Percentiles rank a stretch among this genome's conserved stretches.
phyloP scores from a whole-genome alignment of 2,329 filamentous ascomycete species.

The Nemania serpens region DNA sequence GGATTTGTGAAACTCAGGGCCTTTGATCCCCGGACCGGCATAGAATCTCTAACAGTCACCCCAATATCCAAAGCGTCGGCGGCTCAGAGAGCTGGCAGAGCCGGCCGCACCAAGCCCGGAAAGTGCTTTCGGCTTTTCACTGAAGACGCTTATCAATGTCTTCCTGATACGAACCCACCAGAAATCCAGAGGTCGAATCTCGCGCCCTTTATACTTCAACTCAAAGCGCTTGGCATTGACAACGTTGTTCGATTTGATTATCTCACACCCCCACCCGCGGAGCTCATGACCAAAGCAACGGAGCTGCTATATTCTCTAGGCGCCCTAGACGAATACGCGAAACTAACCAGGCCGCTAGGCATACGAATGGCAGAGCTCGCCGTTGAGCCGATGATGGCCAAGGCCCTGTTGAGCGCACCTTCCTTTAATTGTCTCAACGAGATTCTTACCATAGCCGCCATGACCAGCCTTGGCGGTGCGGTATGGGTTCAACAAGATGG shows the following conservation, averaged over 20 bases:
- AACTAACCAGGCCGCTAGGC: slow-evolving; percentile 87
- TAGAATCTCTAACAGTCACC: slow-evolving; percentile 83
- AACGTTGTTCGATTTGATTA: slow-evolving; percentile 93
- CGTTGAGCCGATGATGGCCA: slow-evolving; percentile 94
- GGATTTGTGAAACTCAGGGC: slow-evolving; percentile 90
- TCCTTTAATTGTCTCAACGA: slow-evolving; percentile 81
- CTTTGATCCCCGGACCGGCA: slow-evolving; percentile 82
- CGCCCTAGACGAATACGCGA: slow-evolving; percentile 86
- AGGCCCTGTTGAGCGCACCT: slow-evolving; percentile 76
- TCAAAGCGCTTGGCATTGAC: slow-evolving; percentile 94
- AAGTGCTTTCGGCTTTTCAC: slow-evolving; percentile 96
- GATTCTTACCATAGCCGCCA: slow-evolving; percentile 89
- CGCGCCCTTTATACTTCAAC: slow-evolving; percentile 83
- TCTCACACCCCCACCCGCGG: slow-evolving; percentile 80
- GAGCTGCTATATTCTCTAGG: slow-evolving; percentile 87
- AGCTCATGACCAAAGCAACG: slow-evolving; percentile 82
- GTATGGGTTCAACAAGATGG: slow-evolving; percentile 83
- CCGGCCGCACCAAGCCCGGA: slow-evolving; percentile 84
- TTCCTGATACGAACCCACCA: slow-evolving; percentile 77
- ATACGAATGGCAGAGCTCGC: slow-evolving; percentile 90
- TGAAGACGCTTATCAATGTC: slow-evolving; percentile 67
- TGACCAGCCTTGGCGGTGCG: slow-evolving; percentile 83
- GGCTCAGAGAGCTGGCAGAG: slow-evolving; percentile 87
- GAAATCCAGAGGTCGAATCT: slow-evolving; percentile 94
- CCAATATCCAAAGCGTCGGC: slow-evolving; percentile 89